Percentiles rank a stretch among this genome's conserved stretches.
Evolutionary conservation across 768 basidiomycete genomes (phyloP).

Genomic region (Porphyrellus cyaneotinctus): DNA sequence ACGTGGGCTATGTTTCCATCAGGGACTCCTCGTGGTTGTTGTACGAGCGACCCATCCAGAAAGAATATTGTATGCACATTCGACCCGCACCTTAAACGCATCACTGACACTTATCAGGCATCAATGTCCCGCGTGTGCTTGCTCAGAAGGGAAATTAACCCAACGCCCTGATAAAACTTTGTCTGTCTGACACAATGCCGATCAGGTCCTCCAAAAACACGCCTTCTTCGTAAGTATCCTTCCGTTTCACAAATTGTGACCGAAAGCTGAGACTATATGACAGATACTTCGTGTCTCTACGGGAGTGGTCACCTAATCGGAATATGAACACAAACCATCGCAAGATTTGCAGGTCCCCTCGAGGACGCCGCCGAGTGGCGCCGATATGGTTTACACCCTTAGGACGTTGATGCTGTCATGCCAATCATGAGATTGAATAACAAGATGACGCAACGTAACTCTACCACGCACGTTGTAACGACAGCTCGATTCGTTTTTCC

Average conservation of each 20-base stretch:
- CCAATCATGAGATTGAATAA: constrained; percentile 2
- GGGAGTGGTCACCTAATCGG: neutral
- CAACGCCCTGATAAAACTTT: neutral
- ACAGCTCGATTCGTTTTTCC: constrained; percentile 3
- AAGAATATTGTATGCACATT: neutral
- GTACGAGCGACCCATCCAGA: too few relatives aligned
- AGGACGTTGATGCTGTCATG: neutral
- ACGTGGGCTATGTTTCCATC: too few relatives aligned
- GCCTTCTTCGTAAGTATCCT: neutral
- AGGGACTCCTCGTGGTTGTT: too few relatives aligned
- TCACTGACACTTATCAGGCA: neutral
- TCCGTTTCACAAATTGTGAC: neutral
- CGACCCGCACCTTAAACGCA: neutral
- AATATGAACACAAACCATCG: neutral
- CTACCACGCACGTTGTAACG: neutral
- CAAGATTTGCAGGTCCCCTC: neutral
- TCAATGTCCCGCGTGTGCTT: neutral
- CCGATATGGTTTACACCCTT: neutral
- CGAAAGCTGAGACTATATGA: neutral
- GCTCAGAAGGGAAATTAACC: neutral
- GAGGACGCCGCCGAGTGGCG: neutral
- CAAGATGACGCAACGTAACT: neutral
- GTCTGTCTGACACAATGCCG: neutral
- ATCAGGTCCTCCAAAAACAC: too few relatives aligned
- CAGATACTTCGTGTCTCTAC: neutral